Conservation (phyloP, 2,329 filamentous ascomycete genomes). For the Grosmannia serpens region DNA sequence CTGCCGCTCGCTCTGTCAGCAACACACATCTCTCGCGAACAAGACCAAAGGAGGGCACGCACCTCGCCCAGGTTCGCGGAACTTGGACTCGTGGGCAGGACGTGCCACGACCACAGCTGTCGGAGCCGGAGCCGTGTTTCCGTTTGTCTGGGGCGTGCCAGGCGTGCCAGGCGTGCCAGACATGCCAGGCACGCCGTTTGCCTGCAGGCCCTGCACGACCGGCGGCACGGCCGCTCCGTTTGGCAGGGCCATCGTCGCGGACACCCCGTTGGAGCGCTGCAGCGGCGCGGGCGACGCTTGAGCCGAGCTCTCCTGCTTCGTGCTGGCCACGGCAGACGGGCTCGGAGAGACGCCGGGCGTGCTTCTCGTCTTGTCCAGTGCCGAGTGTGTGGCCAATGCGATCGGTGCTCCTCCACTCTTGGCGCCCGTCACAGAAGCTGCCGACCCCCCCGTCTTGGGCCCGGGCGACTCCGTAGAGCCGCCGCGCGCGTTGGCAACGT, state of each 20-base stretch:
- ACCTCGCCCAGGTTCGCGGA: constrained; percentile 33
- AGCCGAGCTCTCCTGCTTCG: constrained; percentile 24
- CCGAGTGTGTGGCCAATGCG: constrained; percentile 2
- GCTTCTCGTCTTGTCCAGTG: constrained; percentile 29
- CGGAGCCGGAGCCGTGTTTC: constrained; percentile 4
- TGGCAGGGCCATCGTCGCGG: background rate
- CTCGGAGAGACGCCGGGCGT: constrained; percentile 34
- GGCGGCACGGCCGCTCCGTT: background rate
- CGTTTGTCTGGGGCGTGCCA: background rate
- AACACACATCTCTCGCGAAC: background rate
- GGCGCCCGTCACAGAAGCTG: constrained; percentile 19
- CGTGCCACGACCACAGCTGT: constrained; percentile 23
- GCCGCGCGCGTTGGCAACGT: constrained; percentile 47
- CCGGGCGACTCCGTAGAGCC: constrained; percentile 42
- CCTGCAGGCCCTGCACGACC: background rate
- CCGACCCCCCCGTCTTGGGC: constrained; percentile 25
- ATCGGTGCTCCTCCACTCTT: constrained; percentile 17
- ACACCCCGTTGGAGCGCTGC: constrained; percentile 18
- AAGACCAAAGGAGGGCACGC: constrained; percentile 2
- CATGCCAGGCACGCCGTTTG: background rate
- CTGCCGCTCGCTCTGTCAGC: constrained; percentile 24
- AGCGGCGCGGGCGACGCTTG: constrained; percentile 18
- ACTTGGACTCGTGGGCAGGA: constrained; percentile 20
- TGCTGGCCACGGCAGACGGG: constrained; percentile 22
- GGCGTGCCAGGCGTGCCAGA: background rate